Percentiles rank a stretch among this genome's conserved stretches.
phyloP scores from a whole-genome alignment of 106 monocot species.

The Narthecium ossifragum region DNA sequence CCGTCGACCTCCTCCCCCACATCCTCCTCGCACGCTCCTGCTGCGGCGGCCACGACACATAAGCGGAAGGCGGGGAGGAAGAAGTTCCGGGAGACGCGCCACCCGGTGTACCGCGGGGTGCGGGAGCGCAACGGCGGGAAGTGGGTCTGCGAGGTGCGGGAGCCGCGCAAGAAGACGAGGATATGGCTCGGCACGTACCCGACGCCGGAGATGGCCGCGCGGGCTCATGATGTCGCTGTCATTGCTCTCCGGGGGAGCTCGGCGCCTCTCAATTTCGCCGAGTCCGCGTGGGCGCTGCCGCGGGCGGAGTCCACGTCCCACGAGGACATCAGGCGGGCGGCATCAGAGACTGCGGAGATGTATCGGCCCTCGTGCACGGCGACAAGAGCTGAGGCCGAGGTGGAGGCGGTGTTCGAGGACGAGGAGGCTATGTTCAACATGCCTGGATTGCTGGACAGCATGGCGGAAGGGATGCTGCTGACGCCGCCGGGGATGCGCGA shows the following conservation, averaged over 20 bases:
- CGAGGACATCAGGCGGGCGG: constrained; percentile 32
- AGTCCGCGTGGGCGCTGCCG: constrained; percentile 34
- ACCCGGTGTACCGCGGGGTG: constrained; percentile 40
- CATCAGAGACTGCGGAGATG: constrained; percentile 21
- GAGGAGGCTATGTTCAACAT: constrained; percentile 37
- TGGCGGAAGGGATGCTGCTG: constrained; percentile 36
- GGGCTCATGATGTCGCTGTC: constrained; percentile 53
- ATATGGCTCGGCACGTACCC: constrained; percentile 58
- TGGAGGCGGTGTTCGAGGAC: constrained; percentile 19
- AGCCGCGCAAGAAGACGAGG: constrained; percentile 26
- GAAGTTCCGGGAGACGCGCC: constrained; percentile 42
- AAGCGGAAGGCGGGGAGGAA: constrained; percentile 35
- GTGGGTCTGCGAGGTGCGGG: constrained; percentile 71
- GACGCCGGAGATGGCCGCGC: constrained; percentile 45
- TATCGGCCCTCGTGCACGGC: not conserved
- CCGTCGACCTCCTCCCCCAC: not conserved
- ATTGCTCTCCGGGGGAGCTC: constrained; percentile 38
- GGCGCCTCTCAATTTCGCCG: constrained; percentile 47
- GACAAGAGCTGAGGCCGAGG: not conserved
- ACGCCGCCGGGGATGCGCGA: constrained; percentile 20
- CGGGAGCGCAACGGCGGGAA: constrained; percentile 32
- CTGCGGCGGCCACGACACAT: not conserved
- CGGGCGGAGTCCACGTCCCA: constrained; percentile 7
- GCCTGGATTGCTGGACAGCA: constrained; percentile 18
- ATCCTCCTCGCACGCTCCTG: not conserved